These are phyloP conservation scores for Xylariaceae sp. DNA, from an alignment of 2,329 filamentous ascomycete species.

Conservation along the genomic window DNA sequence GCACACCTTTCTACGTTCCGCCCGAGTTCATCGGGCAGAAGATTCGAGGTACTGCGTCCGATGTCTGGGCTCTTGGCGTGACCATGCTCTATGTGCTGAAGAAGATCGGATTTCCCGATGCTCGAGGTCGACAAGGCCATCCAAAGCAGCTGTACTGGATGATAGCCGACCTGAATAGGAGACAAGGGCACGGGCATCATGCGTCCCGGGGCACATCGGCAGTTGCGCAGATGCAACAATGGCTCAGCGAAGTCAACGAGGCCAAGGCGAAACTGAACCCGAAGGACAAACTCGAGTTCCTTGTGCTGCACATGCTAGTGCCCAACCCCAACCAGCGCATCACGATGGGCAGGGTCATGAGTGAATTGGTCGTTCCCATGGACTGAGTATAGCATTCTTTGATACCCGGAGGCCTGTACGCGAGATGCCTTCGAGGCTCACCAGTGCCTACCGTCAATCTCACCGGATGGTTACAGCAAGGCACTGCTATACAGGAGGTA, in stretches of 20 bases:
- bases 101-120: slow-evolving; percentile 52
- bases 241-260: slow-evolving; percentile 50
- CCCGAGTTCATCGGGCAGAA: slow-evolving; percentile 56
- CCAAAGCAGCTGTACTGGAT: slow-evolving; percentile 52
- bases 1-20: slow-evolving; percentile 59
- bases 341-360: slow-evolving; percentile 48
- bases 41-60: slow-evolving; percentile 49
- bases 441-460: too few species aligned
- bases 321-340: slow-evolving; percentile 48
- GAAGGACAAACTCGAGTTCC: slow-evolving; percentile 45
- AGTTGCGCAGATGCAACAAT: slow-evolving; percentile 50
- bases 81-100: slow-evolving; percentile 57
- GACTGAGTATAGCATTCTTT: too few species aligned
- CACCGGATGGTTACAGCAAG: too few species aligned
- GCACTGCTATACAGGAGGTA: too few species aligned
- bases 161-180: slow-evolving; percentile 51
- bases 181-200: slow-evolving; percentile 20
- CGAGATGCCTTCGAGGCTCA: too few species aligned
- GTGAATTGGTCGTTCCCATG: slow-evolving; percentile 31
- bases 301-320: slow-evolving; percentile 51
- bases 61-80: slow-evolving; percentile 57
- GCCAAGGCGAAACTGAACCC: slow-evolving; percentile 41
- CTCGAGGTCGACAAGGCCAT: slow-evolving; percentile 43
- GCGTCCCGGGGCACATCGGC: slow-evolving; percentile 29
- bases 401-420: too few species aligned